Evolutionary conservation across 495 filamentous ascomycete genomes (phyloP).

Genomic region (Penicillium dipodomyicola): DNA sequence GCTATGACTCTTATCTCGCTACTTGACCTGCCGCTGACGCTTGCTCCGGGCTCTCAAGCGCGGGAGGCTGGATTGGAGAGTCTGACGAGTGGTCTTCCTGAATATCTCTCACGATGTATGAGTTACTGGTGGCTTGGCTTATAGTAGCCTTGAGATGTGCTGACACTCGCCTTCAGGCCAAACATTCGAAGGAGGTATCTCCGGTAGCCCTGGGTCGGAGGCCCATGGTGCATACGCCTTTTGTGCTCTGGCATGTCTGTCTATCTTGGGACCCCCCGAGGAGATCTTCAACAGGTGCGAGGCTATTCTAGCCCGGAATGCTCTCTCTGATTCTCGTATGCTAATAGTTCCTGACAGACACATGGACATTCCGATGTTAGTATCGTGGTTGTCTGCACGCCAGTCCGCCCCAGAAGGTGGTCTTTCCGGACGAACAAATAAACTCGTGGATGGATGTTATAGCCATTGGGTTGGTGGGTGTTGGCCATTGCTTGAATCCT

Average conservation of each 20-base stretch:
- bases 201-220: conserved; percentile 73
- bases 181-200: conserved; percentile 91
- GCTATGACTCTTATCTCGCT: conserved; percentile 78
- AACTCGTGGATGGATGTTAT: conserved; percentile 96
- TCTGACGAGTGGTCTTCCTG: conserved; percentile 65
- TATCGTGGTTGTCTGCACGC: conserved; percentile 83
- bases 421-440: conserved; percentile 91
- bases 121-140: not conserved
- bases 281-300: conserved; percentile 63
- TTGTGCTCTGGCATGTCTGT: conserved; percentile 83
- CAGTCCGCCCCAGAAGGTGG: conserved; percentile 93
- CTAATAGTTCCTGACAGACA: conserved; percentile 50
- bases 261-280: conserved; percentile 75
- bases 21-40: conserved; percentile 74
- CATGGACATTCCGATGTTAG: conserved; percentile 71
- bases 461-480: conserved; percentile 96
- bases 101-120: conserved; percentile 82
- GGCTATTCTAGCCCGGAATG: not conserved
- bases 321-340: not conserved
- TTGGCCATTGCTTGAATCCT: conserved; percentile 87
- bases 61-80: conserved; percentile 43
- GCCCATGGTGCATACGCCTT: conserved; percentile 97
- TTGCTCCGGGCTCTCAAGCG: conserved; percentile 61
- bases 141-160: conserved; percentile 2
- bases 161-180: conserved; percentile 59